Evolutionary conservation across 305 asterid species (phyloP).

Genomic region (Fraxinus baroniana): DNA sequence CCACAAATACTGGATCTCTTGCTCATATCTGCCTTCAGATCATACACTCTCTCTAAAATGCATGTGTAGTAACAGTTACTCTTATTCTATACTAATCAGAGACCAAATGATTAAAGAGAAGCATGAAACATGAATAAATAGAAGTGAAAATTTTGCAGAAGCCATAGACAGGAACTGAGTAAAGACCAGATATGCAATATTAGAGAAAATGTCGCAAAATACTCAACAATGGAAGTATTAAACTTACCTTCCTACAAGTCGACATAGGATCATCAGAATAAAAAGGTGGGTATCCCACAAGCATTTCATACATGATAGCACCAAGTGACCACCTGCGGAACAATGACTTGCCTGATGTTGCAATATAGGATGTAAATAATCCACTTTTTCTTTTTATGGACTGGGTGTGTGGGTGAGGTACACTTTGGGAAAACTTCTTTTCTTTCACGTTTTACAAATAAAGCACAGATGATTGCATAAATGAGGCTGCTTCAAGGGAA

Average conservation of each 20-base stretch:
- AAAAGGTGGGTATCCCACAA: slow-evolving; percentile 93
- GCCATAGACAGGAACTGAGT: background rate
- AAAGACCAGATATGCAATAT: background rate
- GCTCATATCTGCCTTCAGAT: background rate
- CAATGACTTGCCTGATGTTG: slow-evolving; percentile 21
- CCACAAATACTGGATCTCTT: background rate
- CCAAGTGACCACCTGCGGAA: slow-evolving; percentile 96
- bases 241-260: slow-evolving; percentile 86
- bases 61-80: background rate
- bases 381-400: background rate
- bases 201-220: background rate
- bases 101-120: background rate
- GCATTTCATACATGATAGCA: slow-evolving; percentile 96
- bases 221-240: background rate
- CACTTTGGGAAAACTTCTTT: background rate
- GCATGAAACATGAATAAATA: background rate
- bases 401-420: background rate
- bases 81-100: background rate
- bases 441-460: background rate
- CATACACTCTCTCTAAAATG: background rate
- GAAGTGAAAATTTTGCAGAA: background rate
- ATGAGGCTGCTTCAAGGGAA: background rate
- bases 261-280: slow-evolving; percentile 97
- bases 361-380: slow-evolving; percentile 15
- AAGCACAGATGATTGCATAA: background rate